Base-by-base conservation (phyloP, 2,329 filamentous ascomycete genomes). In the Fonsecaea pugnacius region DNA sequence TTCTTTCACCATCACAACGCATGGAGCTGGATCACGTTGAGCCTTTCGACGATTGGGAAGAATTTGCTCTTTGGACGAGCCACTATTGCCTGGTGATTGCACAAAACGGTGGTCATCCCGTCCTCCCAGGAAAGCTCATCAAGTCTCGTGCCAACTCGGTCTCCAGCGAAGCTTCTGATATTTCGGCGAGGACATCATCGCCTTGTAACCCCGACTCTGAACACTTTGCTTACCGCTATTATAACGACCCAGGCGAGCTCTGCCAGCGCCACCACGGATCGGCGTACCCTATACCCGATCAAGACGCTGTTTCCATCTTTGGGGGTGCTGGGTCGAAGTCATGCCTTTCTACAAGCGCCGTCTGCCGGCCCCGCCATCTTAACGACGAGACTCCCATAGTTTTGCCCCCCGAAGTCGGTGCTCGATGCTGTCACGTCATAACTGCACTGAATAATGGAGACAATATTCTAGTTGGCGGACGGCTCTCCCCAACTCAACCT, bases 11-110 rank as follows among this genome's bases (percentile, higher is more conserved):
- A 1, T 76, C 81, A 1, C 84, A 91, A 66, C 85, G 91, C 66
- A 78, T 74, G 46, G 78, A 78, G 9, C 78, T 97, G 10, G 89
- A 96, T 70, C 73, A 78, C 0, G 76, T 93, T n/a, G 93, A 97
- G 72, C 87, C 89, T 1, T 97, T 98, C 73, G 94, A 98, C 75
- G 93, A 97, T 76, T 96, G 92, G 65, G 93, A 98, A 76, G 94
- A 97, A 72, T 92, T 97, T 74, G 87, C 89, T 2, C 80, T 96
- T 0, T 96, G 96, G 75, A 87, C 86, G 1, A 87, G 88, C 36
- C 93, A 97, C 76, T 96, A 96, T 76, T 90, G 93, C 70, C 78
- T 97, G 12, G 54, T 67, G 14, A 65, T 70, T 16, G 69, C 69
- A 14, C 69, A 69, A 27, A 71, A 67, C 40, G 40, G 62, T 27